These are phyloP conservation scores for Aspergillus fumigatus DNA, from an alignment of 2,329 filamentous ascomycete species.

Conservation along the genomic window DNA sequence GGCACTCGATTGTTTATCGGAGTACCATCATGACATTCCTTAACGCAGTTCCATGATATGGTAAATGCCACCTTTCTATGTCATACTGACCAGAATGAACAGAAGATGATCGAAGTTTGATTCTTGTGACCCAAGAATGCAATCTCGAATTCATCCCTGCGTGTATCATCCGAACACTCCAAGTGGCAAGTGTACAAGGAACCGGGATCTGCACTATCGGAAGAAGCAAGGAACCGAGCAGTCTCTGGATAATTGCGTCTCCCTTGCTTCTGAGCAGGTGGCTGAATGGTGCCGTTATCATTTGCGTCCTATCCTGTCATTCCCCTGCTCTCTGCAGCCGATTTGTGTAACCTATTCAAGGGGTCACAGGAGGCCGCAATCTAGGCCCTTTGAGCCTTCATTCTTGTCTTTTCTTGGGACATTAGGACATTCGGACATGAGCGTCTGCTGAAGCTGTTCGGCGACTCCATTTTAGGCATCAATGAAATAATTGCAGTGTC, in stretches of 20 bases:
- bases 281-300: not conserved
- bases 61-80: not conserved
- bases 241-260: not conserved
- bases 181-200: not conserved
- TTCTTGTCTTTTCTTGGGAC: not conserved
- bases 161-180: not conserved
- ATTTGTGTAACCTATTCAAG: not conserved
- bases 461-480: not conserved
- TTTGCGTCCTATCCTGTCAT: not conserved
- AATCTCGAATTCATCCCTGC: not conserved
- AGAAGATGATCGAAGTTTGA: not conserved
- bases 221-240: not conserved
- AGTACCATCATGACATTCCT: not conserved
- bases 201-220: not conserved
- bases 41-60: not conserved
- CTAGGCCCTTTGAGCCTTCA: not conserved
- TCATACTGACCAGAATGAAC: not conserved
- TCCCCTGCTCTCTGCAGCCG: not conserved
- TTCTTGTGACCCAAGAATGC: not conserved
- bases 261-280: not conserved
- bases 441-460: not conserved
- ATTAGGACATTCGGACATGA: not conserved
- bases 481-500: not conserved
- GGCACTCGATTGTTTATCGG: not conserved
- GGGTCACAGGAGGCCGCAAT: not conserved